Conservation (phyloP, 129 eudicot genomes). For the Ambrosia artemisiifolia region DNA sequence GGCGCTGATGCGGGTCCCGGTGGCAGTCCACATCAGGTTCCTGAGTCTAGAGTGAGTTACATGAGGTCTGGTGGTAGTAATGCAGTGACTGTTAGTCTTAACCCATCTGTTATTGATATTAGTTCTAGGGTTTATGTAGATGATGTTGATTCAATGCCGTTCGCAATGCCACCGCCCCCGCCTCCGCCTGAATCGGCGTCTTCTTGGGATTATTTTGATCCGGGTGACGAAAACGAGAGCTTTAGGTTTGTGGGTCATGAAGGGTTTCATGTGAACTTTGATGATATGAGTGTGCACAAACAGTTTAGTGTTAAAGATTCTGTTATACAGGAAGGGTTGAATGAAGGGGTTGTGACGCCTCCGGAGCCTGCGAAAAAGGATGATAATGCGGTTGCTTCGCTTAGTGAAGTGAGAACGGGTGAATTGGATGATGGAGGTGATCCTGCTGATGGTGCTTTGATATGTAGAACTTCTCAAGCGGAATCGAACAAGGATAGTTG, state of each 20-base stretch:
- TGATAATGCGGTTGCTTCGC: constrained; percentile 9
- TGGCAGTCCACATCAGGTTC: constrained; percentile 46
- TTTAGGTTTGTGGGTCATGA: constrained; percentile 74
- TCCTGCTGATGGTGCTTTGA: constrained; percentile 24
- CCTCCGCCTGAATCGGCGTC: constrained; percentile 60
- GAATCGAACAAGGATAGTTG: constrained; percentile 47
- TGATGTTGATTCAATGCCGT: constrained; percentile 47
- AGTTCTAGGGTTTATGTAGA: constrained; percentile 52
- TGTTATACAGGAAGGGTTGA: constrained; percentile 3
- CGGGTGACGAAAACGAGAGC: constrained; percentile 59
- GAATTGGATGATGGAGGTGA: constrained; percentile 26
- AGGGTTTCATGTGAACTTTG: constrained; percentile 34
- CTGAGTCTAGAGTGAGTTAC: constrained; percentile 58
- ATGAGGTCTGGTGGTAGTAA: constrained; percentile 67
- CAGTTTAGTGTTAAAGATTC: constrained; percentile 28
- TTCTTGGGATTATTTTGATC: constrained; percentile 88
- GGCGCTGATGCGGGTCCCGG: constrained; percentile 30
- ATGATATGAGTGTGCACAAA: constrained; percentile 45
- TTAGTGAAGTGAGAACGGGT: constrained; percentile 24
- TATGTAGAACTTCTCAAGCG: constrained; percentile 36
- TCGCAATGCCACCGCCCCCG: constrained; percentile 68
- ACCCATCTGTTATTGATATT: constrained; percentile 32
- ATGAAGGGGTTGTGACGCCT: constrained; percentile 27
- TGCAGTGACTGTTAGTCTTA: constrained; percentile 70
- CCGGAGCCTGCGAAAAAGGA: constrained; percentile 35